These are phyloP conservation scores for Arachnopeziza araneosa DNA, from an alignment of 2,329 filamentous ascomycete genomes.

Conservation along the genomic window DNA sequence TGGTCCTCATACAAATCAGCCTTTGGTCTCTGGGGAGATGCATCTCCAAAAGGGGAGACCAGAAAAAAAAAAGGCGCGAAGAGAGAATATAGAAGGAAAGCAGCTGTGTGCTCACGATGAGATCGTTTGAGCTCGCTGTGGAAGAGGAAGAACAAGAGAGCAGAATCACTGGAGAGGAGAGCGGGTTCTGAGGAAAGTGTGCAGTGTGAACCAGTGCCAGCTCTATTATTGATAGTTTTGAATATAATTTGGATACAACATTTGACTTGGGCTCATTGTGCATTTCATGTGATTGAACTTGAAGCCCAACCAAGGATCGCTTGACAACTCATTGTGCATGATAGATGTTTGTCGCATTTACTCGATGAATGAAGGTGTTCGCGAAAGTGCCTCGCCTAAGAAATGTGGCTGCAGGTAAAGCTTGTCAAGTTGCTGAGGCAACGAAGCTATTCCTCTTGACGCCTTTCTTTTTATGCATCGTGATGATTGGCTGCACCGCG, in stretches of 20 bases:
- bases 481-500: no score
- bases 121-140: slow-evolving; percentile 22
- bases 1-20: slow-evolving; percentile 22
- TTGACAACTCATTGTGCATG: neutral
- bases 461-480: no score
- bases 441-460: neutral
- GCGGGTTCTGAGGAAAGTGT: neutral
- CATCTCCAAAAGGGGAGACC: slow-evolving; percentile 8
- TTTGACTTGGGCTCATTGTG: neutral
- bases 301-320: neutral
- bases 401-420: neutral
- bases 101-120: slow-evolving; percentile 20
- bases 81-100: neutral
- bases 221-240: neutral
- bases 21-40: slow-evolving; percentile 14
- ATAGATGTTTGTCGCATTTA: neutral
- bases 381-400: neutral
- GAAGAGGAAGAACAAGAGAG: slow-evolving; percentile 2
- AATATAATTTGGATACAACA: neutral
- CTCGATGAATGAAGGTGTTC: neutral
- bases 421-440: neutral
- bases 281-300: neutral
- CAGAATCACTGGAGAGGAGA: neutral
- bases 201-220: neutral
- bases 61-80: slow-evolving; percentile 2